Evolutionary conservation across 2,329 filamentous ascomycete species (phyloP), one percentile per base, ranked within the genome.

Genomic region (Chrysosporium keratinophilum): DNA sequence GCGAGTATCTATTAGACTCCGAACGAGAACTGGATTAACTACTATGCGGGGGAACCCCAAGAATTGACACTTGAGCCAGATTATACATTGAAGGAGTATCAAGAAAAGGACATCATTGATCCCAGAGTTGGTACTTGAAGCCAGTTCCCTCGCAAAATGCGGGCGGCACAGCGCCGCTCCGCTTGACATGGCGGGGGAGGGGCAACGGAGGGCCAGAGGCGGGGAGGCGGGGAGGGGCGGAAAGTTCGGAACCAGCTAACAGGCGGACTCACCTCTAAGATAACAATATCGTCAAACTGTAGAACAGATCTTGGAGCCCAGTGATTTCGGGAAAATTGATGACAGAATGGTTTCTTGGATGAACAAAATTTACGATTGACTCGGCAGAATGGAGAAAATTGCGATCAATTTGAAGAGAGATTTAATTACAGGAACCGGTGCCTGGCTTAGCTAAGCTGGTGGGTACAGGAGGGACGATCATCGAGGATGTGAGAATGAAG

Each of bases 401-500:
- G 45, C 12, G 12, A 15, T 39, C 45, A 48, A 48, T 47, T 35
- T n/a, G 19, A 48, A 48, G 9, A 48, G 33, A 48, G 33, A 48
- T 39, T 48, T n/a, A n/a, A n/a, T n/a, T 37, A 48, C 45, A 48
- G 45, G 33, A 33, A 48, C 45, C 6, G 23, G 33, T 34, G 45
- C 17, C 20, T 20, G 48, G 48, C 48, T 50, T 50, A 50, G 35
- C 48, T 50, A 50, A 50, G 48, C 48, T 34, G 31, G 50, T 44
- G 47, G 40, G 20, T 48, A 48, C 45, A 11, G 15, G 33, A 23
- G 11, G 45, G 6, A 5, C 23, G 44, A 40, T 48, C 37, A 12
- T 33, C 40, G 28, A 35, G n/a, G 45, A 50, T 43, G 11, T 19
- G 33, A 46, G 12, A 33, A 14, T 5, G 37, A n/a, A 42, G 20